phyloP scores from a whole-genome alignment of 2,329 filamentous ascomycete species.

The Talaromyces sp. region DNA sequence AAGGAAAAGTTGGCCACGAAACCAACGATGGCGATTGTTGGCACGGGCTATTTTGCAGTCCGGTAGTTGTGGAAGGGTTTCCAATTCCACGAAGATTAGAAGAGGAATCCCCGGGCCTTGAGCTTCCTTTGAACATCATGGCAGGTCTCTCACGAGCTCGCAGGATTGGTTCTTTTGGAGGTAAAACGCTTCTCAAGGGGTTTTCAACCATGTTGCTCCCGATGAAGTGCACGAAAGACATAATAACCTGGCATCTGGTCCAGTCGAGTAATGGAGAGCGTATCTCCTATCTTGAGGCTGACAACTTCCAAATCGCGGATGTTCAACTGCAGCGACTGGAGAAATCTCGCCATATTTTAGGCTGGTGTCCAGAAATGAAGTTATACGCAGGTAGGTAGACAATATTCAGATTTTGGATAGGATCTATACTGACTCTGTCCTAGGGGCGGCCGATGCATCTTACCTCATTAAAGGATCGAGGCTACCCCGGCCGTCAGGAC shows the following conservation, averaged over 20 bases:
- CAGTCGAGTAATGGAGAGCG: slow-evolving; percentile 23
- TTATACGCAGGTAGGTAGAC: slow-evolving; percentile 22
- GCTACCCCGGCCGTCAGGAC: slow-evolving; percentile 17
- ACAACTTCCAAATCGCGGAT: not conserved
- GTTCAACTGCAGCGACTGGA: slow-evolving; percentile 8
- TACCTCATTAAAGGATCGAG: slow-evolving; percentile 23
- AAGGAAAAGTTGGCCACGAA: not conserved
- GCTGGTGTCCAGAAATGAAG: slow-evolving; percentile 29
- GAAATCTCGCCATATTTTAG: slow-evolving; percentile 31
- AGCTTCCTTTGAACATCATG: slow-evolving; percentile 24
- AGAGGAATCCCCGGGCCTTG: slow-evolving; percentile 26
- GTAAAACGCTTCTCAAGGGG: slow-evolving; percentile 32
- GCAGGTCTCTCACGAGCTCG: slow-evolving; percentile 13
- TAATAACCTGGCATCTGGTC: slow-evolving; percentile 31
- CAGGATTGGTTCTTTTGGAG: slow-evolving; percentile 26
- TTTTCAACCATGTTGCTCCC: slow-evolving; percentile 35
- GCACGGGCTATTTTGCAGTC: slow-evolving; percentile 29
- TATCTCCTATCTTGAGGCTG: slow-evolving; percentile 27
- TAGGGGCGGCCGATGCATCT: slow-evolving; percentile 22
- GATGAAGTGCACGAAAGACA: slow-evolving; percentile 17
- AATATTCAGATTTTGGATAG: not conserved
- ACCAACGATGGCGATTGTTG: slow-evolving; percentile 29
- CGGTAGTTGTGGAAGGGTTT: slow-evolving; percentile 30
- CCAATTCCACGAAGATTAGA: slow-evolving; percentile 25
- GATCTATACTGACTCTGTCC: slow-evolving; percentile 14